These are phyloP conservation scores for Closterium sp. DNA, from an alignment of 139 green algal species.

Conservation along the genomic window DNA sequence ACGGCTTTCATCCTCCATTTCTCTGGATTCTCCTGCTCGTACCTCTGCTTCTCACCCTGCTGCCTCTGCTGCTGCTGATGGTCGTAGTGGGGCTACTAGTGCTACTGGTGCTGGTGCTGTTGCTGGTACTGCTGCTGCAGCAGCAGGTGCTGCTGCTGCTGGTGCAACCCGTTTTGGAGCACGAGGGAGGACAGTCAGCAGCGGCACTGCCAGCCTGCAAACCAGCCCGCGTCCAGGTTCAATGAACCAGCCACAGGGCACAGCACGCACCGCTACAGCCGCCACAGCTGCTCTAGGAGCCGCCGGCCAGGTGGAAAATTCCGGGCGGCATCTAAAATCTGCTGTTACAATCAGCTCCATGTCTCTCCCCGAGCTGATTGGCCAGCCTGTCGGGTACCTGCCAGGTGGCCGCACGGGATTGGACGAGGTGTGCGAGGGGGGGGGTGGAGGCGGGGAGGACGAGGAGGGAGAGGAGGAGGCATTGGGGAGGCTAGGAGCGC, in stretches of 20 bases:
- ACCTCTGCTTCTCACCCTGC: background rate
- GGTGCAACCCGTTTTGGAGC: background rate
- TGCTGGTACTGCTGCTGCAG: background rate
- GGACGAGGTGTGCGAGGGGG: background rate
- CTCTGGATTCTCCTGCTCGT: background rate
- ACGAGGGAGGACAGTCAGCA: background rate
- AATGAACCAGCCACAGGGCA: background rate
- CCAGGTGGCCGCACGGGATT: background rate
- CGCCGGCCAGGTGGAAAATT: background rate
- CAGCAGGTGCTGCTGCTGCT: background rate
- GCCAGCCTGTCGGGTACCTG: background rate
- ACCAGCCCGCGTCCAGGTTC: background rate
- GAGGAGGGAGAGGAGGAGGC: constrained; percentile 25
- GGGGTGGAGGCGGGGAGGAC: background rate
- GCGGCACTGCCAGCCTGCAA: background rate
- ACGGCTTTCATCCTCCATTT: background rate
- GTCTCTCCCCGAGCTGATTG: background rate
- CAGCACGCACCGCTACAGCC: background rate
- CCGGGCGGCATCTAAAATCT: background rate
- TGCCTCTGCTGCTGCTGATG: background rate
- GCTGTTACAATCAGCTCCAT: background rate
- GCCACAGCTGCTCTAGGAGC: background rate
- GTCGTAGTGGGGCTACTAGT: background rate
- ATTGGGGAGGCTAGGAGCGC: background rate
- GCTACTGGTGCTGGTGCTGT: background rate